phyloP scores from a whole-genome alignment of 768 basidiomycete species.

The Pisolithus microcarpus region DNA sequence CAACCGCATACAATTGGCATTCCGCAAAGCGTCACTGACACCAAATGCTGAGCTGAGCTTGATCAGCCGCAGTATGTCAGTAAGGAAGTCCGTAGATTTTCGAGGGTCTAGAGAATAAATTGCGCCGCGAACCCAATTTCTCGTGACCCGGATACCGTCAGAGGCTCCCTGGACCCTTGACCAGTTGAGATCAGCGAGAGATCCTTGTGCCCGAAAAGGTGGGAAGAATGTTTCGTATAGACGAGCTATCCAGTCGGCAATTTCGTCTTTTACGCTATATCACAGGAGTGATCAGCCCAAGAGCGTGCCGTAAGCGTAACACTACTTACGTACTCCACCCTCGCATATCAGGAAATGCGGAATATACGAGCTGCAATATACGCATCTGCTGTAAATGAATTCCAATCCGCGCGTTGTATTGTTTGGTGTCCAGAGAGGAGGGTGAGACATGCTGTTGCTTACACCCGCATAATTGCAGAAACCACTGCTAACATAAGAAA shows the following conservation, averaged over 20 bases:
- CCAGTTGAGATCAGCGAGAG: constrained; percentile 28
- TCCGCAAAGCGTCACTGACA: constrained; percentile 22
- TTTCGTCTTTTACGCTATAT: not conserved
- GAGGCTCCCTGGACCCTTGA: constrained; percentile 33
- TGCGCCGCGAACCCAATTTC: constrained; percentile 39
- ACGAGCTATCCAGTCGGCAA: constrained; percentile 33
- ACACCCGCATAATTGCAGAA: constrained; percentile 31
- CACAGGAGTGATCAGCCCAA: not conserved
- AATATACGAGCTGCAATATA: constrained; percentile 33
- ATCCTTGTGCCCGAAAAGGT: constrained; percentile 39
- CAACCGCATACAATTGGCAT: constrained; percentile 27
- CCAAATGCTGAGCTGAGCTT: constrained; percentile 36
- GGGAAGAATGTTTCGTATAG: constrained; percentile 50
- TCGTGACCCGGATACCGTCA: constrained; percentile 30
- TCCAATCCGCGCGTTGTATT: constrained; percentile 37
- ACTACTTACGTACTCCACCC: constrained; percentile 6
- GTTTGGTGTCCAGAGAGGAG: constrained; percentile 19
- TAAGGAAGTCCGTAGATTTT: constrained; percentile 29
- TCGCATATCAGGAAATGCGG: constrained; percentile 1
- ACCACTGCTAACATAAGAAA: constrained; percentile 25
- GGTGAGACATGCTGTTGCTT: constrained; percentile 29
- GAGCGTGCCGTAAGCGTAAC: not conserved
- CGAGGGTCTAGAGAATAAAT: constrained; percentile 26
- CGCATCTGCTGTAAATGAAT: constrained; percentile 44
- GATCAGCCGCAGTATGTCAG: constrained; percentile 31